These are phyloP conservation scores for Monilinia polystroma DNA, from an alignment of 2,329 filamentous ascomycete genomes.

Conservation along the genomic window DNA sequence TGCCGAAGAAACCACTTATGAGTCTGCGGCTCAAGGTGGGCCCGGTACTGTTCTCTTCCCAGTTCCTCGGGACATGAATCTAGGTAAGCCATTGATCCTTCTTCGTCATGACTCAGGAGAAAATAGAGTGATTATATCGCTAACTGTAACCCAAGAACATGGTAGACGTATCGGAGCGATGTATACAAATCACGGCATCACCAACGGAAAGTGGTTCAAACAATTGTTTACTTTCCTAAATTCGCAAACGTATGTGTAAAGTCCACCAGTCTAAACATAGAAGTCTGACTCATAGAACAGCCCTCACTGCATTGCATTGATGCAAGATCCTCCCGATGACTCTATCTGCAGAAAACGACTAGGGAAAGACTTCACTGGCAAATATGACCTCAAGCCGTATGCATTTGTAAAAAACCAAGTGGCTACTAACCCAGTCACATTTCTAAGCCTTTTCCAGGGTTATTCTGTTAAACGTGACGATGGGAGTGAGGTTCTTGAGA, in stretches of 20 bases:
- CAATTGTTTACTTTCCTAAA: not conserved
- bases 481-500: not conserved
- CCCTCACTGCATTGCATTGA: not conserved
- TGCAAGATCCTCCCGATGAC: not conserved
- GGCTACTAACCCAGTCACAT: not conserved
- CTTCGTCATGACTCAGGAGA: not conserved
- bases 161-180: not conserved
- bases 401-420: not conserved
- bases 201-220: not conserved
- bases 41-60: not conserved
- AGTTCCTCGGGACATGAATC: not conserved
- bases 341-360: not conserved
- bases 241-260: not conserved
- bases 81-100: not conserved
- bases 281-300: not conserved
- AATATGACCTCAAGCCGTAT: not conserved
- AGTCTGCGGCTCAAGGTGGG: not conserved
- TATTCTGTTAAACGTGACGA: not conserved
- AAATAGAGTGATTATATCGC: not conserved
- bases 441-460: not conserved
- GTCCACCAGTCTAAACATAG: not conserved
- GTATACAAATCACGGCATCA: not conserved
- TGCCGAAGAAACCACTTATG: not conserved
- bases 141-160: not conserved
- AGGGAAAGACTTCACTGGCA: not conserved